These are phyloP conservation scores for Castanea sativa DNA, from an alignment of 306 rosid genomes.

Conservation along the genomic window DNA sequence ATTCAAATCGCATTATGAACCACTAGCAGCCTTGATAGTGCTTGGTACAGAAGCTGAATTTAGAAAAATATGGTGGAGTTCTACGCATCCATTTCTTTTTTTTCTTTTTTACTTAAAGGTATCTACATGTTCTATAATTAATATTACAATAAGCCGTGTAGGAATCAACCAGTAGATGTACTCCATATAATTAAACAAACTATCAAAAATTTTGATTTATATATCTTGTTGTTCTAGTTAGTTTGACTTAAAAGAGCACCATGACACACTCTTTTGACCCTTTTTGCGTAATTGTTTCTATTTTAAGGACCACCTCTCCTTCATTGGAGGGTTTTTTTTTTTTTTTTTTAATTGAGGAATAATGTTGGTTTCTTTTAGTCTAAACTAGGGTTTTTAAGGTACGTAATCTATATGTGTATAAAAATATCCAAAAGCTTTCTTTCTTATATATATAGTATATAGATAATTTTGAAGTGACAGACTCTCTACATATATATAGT, in stretches of 20 bases:
- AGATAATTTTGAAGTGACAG: too few relatives aligned
- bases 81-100: not conserved
- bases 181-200: not conserved
- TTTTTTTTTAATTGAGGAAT: not conserved
- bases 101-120: not conserved
- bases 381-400: not conserved
- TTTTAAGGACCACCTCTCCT: not conserved
- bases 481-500: too few relatives aligned
- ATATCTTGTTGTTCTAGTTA: not conserved
- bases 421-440: not conserved
- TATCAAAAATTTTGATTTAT: not conserved
- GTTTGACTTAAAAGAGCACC: not conserved
- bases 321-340: not conserved
- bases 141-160: not conserved
- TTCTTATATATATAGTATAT: not conserved
- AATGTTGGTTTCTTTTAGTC: not conserved
- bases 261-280: not conserved
- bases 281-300: not conserved
- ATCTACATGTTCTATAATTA: not conserved
- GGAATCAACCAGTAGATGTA: not conserved
- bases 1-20: not conserved
- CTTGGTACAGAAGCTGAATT: not conserved
- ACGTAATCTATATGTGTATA: not conserved
- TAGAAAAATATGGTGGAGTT: not conserved
- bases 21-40: constrained; percentile 1